Evolutionary conservation across 768 basidiomycete genomes (phyloP).

Genomic region (Erythrobasidium yunnanense): DNA sequence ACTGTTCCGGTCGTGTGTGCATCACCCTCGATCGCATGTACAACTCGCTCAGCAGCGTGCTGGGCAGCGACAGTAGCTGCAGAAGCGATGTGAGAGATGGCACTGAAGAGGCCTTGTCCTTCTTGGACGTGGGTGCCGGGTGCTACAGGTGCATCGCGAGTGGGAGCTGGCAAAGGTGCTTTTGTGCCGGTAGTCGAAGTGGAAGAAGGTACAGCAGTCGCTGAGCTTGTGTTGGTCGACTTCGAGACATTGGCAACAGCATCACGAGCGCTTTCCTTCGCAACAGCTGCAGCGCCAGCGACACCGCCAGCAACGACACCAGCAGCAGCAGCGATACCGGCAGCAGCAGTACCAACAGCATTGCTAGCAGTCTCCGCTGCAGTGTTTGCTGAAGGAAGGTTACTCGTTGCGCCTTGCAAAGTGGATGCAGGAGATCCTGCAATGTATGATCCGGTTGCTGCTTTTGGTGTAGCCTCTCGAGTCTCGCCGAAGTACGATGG

Average conservation of each 20-base stretch:
- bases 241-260: too few species aligned
- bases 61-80: constrained; percentile 3
- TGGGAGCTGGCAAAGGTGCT: constrained; percentile 20
- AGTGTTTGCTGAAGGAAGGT: neutral
- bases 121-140: constrained; percentile 2
- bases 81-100: neutral
- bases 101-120: constrained; percentile 20
- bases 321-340: neutral
- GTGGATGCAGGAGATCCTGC: too few species aligned
- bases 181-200: neutral
- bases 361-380: neutral
- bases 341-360: neutral
- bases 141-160: constrained; percentile 15
- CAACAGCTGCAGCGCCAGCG: too few species aligned
- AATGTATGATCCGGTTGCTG: too few species aligned
- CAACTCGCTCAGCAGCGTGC: neutral
- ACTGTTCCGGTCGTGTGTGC: neutral
- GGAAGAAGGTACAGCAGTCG: neutral
- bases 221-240: too few species aligned
- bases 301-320: too few species aligned
- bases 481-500: too few species aligned
- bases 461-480: too few species aligned
- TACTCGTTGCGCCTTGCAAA: too few species aligned
- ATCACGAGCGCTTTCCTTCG: too few species aligned
- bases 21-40: constrained; percentile 9